Evolutionary conservation across 1,284 basidiomycete genomes (phyloP).

Genomic region (Apiotrichum mycotoxinovorans): DNA sequence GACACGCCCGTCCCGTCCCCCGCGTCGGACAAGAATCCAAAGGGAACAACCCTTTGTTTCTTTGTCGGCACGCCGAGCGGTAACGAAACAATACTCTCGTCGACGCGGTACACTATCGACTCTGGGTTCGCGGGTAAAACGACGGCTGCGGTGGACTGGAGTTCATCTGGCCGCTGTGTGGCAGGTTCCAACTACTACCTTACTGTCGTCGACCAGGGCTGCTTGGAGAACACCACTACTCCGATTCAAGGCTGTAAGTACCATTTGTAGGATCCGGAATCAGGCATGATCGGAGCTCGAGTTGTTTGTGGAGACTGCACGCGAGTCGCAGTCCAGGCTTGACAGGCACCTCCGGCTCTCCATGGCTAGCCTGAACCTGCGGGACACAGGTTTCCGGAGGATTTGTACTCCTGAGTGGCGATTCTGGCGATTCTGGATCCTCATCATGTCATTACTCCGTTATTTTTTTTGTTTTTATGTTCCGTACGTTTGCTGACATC

Average conservation of each 20-base stretch:
- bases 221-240: background rate
- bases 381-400: too few species aligned
- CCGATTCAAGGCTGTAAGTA: background rate
- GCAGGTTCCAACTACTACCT: background rate
- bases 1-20: background rate
- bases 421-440: background rate
- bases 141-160: background rate
- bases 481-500: background rate
- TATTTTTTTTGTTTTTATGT: too few species aligned
- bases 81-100: background rate
- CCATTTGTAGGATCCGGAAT: too few species aligned
- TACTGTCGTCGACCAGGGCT: background rate
- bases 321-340: too few species aligned
- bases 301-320: background rate
- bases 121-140: background rate
- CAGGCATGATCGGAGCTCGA: too few species aligned
- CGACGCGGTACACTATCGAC: background rate
- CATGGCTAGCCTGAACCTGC: too few species aligned
- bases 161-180: background rate
- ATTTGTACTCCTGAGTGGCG: too few species aligned
- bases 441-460: too few species aligned
- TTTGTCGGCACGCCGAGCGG: background rate
- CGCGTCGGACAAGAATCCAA: background rate
- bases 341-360: too few species aligned
- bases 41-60: background rate